Evolutionary conservation across 1,139 yeast species (phyloP), one percentile per base, ranked within the genome.

Genomic region (Saccharomyces pastorianus): DNA sequence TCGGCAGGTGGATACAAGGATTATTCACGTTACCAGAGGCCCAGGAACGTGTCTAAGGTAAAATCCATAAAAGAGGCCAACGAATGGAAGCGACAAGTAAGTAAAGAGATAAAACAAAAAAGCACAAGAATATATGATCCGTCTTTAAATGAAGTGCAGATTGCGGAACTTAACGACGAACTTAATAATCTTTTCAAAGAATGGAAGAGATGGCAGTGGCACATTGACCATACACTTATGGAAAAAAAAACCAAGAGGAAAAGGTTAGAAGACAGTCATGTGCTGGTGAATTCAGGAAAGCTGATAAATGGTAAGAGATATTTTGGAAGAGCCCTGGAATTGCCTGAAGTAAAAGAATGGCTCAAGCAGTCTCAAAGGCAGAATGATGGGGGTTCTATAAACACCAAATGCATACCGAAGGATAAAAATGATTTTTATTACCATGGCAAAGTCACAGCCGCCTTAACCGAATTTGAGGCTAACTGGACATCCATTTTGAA

Each of bases 241-340:
- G 48, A 50, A 20, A 38, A 38, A 38, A 17, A 13, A 38, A 17
- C 44, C 17, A 38, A 38, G 44, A 38, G 44, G n/a, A 38, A 2
- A 90, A 90, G 1, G 96, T 95, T 0, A 83, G 86, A 5, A 64
- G 56, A n/a, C 51, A 54, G 9, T 48, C 58, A 31, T 58, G 49
- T 44, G 58, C 55, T 23, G 55, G 56, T 66, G 64, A 5, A 60
- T 52, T 59, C 65, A 28, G 68, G 69, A 2, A 58, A 58, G 32
- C 26, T 61, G 2, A 47, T 65, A 1, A 51, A 14, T 73, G 81
- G 90, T 1, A 83, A 82, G 62, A 71, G 87, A 59, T 90, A 88
- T 68, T 90, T 82, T 71, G 97, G 97, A 0, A 71, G 96, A 51
- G 96, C 96, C 0, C 77, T 81, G 53, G 95, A 88, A 49, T 71